Conservation (phyloP, 2,329 filamentous ascomycete genomes). For the Drechslerella stenobrocha region DNA sequence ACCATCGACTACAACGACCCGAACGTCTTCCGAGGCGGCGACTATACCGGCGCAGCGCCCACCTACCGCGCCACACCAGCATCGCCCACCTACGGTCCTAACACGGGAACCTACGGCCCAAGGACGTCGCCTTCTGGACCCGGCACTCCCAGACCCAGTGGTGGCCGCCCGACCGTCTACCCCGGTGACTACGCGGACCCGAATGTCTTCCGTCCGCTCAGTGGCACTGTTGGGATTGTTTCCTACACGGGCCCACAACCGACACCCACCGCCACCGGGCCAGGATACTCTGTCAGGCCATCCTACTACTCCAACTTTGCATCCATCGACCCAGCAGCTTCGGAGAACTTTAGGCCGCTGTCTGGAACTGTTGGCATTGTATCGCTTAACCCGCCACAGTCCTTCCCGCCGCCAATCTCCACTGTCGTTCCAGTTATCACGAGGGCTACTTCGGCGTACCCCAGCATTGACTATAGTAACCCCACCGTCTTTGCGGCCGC, state of each 20-base stretch:
- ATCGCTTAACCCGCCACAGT: slow-evolving; percentile 27
- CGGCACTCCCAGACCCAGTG: slow-evolving; percentile 1
- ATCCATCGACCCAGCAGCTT: slow-evolving; percentile 26
- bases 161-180: slow-evolving; percentile 21
- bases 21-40: slow-evolving; percentile 31
- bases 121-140: neutral
- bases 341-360: slow-evolving; percentile 37
- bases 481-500: slow-evolving; percentile 17
- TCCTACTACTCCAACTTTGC: slow-evolving; percentile 27
- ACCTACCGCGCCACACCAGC: neutral
- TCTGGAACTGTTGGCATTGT: slow-evolving; percentile 20
- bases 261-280: slow-evolving; percentile 20
- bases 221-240: slow-evolving; percentile 20
- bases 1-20: slow-evolving; percentile 45
- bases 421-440: slow-evolving; percentile 32
- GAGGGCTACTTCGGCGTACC: slow-evolving; percentile 23
- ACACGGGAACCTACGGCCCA: neutral
- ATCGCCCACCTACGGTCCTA: neutral
- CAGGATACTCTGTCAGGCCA: slow-evolving; percentile 21
- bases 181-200: slow-evolving; percentile 27
- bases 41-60: neutral
- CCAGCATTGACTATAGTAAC: slow-evolving; percentile 37
- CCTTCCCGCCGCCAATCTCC: slow-evolving; percentile 33
- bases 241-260: slow-evolving; percentile 17
- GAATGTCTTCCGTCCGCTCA: slow-evolving; percentile 30